Percentiles rank a stretch among this genome's conserved stretches.
Evolutionary conservation across 495 filamentous ascomycete genomes (phyloP).

Genomic region (Aspergillus sclerotioniger): DNA sequence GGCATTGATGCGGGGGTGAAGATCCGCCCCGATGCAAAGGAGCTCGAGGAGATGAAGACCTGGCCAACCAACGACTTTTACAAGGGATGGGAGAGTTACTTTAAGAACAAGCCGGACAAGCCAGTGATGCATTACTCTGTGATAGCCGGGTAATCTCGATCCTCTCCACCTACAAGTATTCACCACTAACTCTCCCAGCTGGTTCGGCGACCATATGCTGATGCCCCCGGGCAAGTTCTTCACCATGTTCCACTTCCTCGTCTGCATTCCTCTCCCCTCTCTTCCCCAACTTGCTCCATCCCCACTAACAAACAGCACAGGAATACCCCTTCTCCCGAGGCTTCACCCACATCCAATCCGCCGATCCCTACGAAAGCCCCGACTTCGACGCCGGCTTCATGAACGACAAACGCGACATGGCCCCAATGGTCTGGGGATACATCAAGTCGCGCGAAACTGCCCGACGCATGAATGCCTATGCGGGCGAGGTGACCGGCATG

Average conservation of each 20-base stretch:
- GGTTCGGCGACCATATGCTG: conserved; percentile 64
- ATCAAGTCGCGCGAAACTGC: conserved; percentile 84
- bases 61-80: conserved; percentile 68
- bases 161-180: not conserved
- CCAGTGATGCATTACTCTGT: conserved; percentile 81
- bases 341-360: conserved; percentile 65
- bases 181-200: conserved; percentile 15
- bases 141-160: conserved; percentile 54
- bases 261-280: conserved; percentile 14
- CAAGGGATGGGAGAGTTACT: conserved; percentile 73
- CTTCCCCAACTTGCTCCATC: not conserved
- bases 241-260: conserved; percentile 84
- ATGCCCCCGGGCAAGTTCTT: conserved; percentile 80
- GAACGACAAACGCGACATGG: conserved; percentile 82
- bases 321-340: conserved; percentile 81
- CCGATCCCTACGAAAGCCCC: conserved; percentile 69
- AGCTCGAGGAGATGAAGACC: conserved; percentile 63
- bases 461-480: conserved; percentile 72
- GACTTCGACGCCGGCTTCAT: conserved; percentile 86
- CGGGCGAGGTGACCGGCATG: conserved; percentile 71
- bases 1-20: conserved; percentile 85
- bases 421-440: conserved; percentile 81
- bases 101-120: conserved; percentile 83
- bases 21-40: conserved; percentile 67
- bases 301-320: conserved; percentile 11